Base-by-base conservation (phyloP, 1,139 yeast genomes). In the Scheffersomyces lignicola region DNA sequence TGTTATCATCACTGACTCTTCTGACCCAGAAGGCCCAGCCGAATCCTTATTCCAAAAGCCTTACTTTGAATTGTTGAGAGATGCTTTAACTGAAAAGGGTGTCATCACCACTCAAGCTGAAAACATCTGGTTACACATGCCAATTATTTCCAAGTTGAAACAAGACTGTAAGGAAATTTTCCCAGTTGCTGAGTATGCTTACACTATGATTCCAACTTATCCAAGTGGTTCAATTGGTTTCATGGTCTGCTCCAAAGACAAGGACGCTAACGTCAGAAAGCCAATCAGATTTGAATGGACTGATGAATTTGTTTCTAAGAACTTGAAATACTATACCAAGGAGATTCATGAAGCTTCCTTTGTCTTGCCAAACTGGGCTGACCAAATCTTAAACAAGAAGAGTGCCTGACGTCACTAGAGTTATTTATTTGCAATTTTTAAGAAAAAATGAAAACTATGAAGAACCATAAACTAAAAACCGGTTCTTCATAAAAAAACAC, bases 11-110 rank as follows among this genome's bases (percentile, higher is more conserved):
- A 89, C 97, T 24, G 98, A 92, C 60, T 86, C 96, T 7, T 85
- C 95, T 8, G 98, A 92, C 59, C 97, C 97, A 2, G 97, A 92
- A 53, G 98, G 98, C 1, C 98, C 98, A 25, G 97, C 97, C 34
- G 95, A 83, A 59, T 73, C 84, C 18, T 75, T 89, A 42, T 89
- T 89, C 77, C 90, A 87, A 65, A 80, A 83, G 56, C 86, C 87
- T 22, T 89, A 88, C 73, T 89, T 88, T 62, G 73, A 83, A 62
- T 73, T 89, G 52, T 73, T 89, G 64, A 69, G 73, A 56, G 80
- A 78, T 47, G 96, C 97, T 16, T 75, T 89, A 50, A 85, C 92
- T 40, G 83, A 76, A 48, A 78, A 85, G 56, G 97, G 97, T 56
- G 92, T 89, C 40, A 86, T 88, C 57, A 79, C 94, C 43, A 86